These are phyloP conservation scores for Phaffomyces thermotolerans DNA, from an alignment of 805 yeast species.

Conservation along the genomic window DNA sequence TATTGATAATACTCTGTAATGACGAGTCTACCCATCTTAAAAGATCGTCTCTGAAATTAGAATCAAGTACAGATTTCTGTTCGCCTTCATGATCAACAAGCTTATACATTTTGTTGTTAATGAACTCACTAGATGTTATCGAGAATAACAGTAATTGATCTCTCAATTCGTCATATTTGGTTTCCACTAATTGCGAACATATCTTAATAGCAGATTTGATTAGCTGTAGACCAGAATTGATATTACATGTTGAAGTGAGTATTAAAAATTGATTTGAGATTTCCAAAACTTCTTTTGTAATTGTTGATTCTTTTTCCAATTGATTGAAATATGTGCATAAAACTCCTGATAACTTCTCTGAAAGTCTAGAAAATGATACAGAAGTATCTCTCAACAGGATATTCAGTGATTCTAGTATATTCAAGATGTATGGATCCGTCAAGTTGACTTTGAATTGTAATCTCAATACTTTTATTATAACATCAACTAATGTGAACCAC, in stretches of 20 bases:
- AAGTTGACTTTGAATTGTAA: slow-evolving; percentile 5
- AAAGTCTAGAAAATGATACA: slow-evolving; percentile 16
- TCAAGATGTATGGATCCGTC: slow-evolving; percentile 24
- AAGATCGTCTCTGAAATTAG: slow-evolving; percentile 9
- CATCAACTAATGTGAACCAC: slow-evolving; percentile 10
- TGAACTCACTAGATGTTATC: slow-evolving; percentile 36
- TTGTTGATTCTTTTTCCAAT: slow-evolving; percentile 22
- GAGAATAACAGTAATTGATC: slow-evolving; percentile 39
- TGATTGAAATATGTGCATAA: slow-evolving; percentile 17
- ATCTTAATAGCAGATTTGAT: slow-evolving; percentile 33
- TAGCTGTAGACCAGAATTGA: slow-evolving; percentile 30
- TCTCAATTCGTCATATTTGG: slow-evolving; percentile 36
- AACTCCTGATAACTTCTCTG: slow-evolving; percentile 14
- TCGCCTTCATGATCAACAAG: slow-evolving; percentile 17
- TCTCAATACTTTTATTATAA: slow-evolving; percentile 9
- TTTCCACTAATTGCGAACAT: slow-evolving; percentile 28
- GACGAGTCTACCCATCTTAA: slow-evolving; percentile 11
- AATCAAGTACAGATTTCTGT: background rate
- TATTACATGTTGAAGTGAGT: slow-evolving; percentile 34
- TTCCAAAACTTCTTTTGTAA: slow-evolving; percentile 30
- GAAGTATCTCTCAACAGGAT: slow-evolving; percentile 22
- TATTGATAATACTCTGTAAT: slow-evolving; percentile 1
- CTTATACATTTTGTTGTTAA: slow-evolving; percentile 23
- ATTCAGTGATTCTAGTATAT: slow-evolving; percentile 21
- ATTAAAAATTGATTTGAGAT: slow-evolving; percentile 40